Evolutionary conservation across 2,329 filamentous ascomycete genomes (phyloP), one percentile per base, ranked within the genome.

Genomic region (Verticillium albo-atrum): DNA sequence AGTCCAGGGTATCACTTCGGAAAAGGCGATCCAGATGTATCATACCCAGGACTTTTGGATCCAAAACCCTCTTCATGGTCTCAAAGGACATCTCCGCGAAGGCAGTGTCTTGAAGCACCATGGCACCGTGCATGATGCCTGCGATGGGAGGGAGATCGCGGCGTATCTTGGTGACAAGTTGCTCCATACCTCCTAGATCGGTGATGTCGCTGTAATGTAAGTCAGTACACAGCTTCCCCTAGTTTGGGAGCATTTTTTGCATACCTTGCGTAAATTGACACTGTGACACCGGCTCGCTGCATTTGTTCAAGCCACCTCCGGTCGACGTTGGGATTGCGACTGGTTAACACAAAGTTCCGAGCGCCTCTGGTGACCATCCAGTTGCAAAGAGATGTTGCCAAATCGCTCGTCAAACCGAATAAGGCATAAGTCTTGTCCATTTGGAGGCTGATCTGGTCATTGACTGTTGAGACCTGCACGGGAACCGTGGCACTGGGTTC

Each of bases 61-160:
- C 55, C 0, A 75, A 37, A 0, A 69, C 67, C 25, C 57, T 60
- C 5, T 61, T 59, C 35, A 73, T 59, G 2, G 62, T 57, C 10
- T 70, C 65, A 6, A 66, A 59, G 27, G 61, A 60, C 69, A 70
- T 71, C 25, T 70, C 66, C 2, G 37, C 56, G 50, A 78, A 68
- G 2, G 67, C 57, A 27, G 23, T 60, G 59, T 81, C 77, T 3
- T 66, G 58, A 0, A 82, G 68, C 3, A 81, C 72, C 74, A 80
- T 75, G 9, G 79, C 78, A 1, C 71, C 79, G 42, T 80, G 71
- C 1, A 69, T 70, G 0, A 80, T 74, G n/a, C 79, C 79, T 0
- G 63, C 71, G 28, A 82, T 72, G 0, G 70, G 68, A 0, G 74
- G 73, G 60, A 70, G 17, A 15, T 32, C 30, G 30, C 30, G 30